phyloP scores from a whole-genome alignment of 768 basidiomycete species.

The Lactarius quietus region DNA sequence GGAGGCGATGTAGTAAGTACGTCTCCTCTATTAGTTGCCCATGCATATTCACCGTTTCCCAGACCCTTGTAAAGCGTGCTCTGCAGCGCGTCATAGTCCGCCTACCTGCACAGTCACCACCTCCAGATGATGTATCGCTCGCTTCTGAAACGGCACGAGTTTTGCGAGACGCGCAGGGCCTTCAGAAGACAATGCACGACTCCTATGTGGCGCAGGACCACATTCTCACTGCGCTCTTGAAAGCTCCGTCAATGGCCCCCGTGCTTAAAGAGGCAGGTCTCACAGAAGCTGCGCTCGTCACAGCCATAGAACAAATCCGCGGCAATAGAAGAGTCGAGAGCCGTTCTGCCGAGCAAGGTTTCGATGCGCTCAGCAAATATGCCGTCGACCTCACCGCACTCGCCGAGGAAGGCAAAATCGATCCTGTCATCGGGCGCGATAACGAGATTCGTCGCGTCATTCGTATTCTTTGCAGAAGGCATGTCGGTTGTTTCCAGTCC shows the following conservation, averaged over 20 bases:
- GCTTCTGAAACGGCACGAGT: slow-evolving; percentile 56
- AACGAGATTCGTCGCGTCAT: slow-evolving; percentile 86
- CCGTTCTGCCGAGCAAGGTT: slow-evolving; percentile 85
- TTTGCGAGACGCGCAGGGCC: slow-evolving; percentile 67
- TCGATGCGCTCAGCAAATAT: slow-evolving; percentile 89
- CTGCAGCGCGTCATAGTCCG: slow-evolving; percentile 77
- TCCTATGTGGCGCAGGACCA: slow-evolving; percentile 94
- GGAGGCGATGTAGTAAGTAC: slow-evolving; percentile 77
- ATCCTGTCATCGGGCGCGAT: slow-evolving; percentile 91
- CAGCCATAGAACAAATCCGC: slow-evolving; percentile 72
- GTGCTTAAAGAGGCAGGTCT: slow-evolving; percentile 73
- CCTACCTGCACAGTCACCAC: slow-evolving; percentile 77
- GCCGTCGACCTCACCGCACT: slow-evolving; percentile 82
- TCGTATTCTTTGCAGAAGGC: slow-evolving; percentile 80
- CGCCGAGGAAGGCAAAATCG: slow-evolving; percentile 91
- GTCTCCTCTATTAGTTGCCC: background rate
- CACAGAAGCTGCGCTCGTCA: slow-evolving; percentile 69
- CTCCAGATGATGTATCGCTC: slow-evolving; percentile 76
- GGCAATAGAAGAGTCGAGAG: slow-evolving; percentile 85
- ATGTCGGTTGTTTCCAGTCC: background rate
- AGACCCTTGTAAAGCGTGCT: slow-evolving; percentile 62
- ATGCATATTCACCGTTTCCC: background rate
- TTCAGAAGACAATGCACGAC: slow-evolving; percentile 85
- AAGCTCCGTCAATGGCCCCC: slow-evolving; percentile 61
- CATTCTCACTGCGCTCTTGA: slow-evolving; percentile 77